A percentile compares a stretch with the other conserved stretches of the same genome.
Evolutionary conservation across 106 monocot genomes (phyloP).

Genomic region (Platanthera zijinensis): DNA sequence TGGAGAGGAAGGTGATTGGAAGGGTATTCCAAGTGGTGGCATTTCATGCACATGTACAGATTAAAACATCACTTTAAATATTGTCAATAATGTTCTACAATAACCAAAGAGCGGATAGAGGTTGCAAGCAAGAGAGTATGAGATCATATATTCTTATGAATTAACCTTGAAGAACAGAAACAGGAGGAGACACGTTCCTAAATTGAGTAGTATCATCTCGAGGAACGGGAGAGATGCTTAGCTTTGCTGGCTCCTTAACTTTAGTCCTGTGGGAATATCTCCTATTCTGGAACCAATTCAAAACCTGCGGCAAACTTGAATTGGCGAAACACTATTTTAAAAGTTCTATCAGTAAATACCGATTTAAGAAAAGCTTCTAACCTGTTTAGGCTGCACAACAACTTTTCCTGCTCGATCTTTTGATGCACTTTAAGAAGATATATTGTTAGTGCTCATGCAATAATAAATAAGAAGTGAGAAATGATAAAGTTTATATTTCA

Average conservation of each 20-base stretch:
- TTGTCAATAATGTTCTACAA: no score
- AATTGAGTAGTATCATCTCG: conserved; percentile 45
- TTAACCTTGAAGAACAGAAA: conserved; percentile 43
- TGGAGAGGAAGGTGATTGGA: no score
- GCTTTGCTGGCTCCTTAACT: conserved; percentile 40
- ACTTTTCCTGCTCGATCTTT: conserved; percentile 64
- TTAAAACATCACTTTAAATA: no score
- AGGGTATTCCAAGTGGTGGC: no score
- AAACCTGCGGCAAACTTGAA: conserved; percentile 46
- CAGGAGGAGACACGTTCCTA: conserved; percentile 31
- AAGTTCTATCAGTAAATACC: background rate
- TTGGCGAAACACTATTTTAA: background rate
- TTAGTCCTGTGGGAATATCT: conserved; percentile 85
- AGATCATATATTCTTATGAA: background rate
- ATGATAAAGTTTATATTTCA: background rate
- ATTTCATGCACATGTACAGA: no score
- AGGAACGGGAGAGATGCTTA: conserved; percentile 26
- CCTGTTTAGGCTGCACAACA: conserved; percentile 88
- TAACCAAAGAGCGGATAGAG: no score
- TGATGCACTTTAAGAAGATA: conserved; percentile 43
- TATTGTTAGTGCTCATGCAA: conserved; percentile 7
- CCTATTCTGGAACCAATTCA: conserved; percentile 99
- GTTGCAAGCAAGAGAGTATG: no score
- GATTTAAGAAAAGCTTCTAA: conserved; percentile 13
- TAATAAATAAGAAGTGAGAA: background rate